These are phyloP conservation scores for Chaetomiaceae sp. DNA, from an alignment of 2,329 filamentous ascomycete species.

Conservation along the genomic window DNA sequence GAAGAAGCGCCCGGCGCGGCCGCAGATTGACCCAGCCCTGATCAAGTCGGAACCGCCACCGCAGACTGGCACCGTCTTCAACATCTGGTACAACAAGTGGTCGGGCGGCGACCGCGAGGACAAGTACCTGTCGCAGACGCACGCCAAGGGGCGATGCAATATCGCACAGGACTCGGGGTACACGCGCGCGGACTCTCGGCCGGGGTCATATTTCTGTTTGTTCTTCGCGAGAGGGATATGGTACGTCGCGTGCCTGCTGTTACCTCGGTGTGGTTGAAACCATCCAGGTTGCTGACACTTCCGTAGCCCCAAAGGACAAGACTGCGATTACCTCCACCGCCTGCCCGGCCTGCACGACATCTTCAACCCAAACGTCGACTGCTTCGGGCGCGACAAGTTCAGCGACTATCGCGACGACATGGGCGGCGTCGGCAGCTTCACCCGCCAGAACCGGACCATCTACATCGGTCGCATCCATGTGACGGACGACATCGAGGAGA, in stretches of 20 bases:
- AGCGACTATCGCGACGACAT: conserved; percentile 94
- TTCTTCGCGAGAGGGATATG: conserved; percentile 81
- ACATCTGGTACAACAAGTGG: conserved; percentile 99
- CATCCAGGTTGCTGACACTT: conserved; percentile 37
- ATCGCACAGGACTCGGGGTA: conserved; percentile 75
- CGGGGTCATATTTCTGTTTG: conserved; percentile 86
- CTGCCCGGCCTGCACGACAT: conserved; percentile 82
- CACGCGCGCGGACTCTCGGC: conserved; percentile 69
- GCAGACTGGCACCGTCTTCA: conserved; percentile 93
- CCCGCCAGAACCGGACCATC: conserved; percentile 88
- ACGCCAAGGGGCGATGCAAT: conserved; percentile 82
- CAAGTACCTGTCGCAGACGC: conserved; percentile 77
- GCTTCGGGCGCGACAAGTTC: conserved; percentile 90
- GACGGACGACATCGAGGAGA: conserved; percentile 93
- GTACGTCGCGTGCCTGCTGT: conserved; percentile 29
- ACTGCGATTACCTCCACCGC: conserved; percentile 92
- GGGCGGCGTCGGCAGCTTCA: conserved; percentile 92
- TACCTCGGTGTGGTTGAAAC: conserved; percentile 44
- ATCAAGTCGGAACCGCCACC: conserved; percentile 81
- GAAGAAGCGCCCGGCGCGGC: conserved; percentile 83
- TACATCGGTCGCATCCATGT: conserved; percentile 94
- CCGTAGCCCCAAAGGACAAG: conserved; percentile 67
- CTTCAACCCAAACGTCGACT: conserved; percentile 91
- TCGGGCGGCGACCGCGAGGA: conserved; percentile 91
- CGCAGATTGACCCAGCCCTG: conserved; percentile 81